Conservation (phyloP, 1,139 yeast genomes). For the Debaryomycetaceae sp. region DNA sequence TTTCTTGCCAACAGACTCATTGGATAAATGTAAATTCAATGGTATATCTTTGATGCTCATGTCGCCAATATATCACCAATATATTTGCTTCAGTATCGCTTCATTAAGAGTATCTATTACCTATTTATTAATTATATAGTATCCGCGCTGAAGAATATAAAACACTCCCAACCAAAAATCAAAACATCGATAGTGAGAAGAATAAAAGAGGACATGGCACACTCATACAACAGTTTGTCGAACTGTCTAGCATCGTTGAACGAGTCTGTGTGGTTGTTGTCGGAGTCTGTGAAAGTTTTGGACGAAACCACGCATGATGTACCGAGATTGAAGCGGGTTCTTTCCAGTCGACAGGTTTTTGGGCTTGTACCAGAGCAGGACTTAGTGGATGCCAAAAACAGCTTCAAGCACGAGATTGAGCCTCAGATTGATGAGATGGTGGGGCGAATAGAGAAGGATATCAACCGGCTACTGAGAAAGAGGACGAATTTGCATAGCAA, state of each 20-base stretch:
- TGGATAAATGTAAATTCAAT: constrained; percentile 2
- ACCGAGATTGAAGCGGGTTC: constrained; percentile 29
- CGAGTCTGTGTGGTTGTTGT: constrained; percentile 30
- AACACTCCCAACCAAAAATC: neutral
- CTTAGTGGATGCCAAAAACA: constrained; percentile 33
- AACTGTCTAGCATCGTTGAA: constrained; percentile 30
- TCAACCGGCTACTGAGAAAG: constrained; percentile 25
- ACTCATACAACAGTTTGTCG: constrained; percentile 13
- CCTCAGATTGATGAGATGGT: constrained; percentile 35
- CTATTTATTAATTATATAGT: neutral
- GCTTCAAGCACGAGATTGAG: constrained; percentile 26
- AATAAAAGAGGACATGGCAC: constrained; percentile 6
- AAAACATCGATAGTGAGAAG: neutral
- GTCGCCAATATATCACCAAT: neutral
- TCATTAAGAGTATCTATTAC: neutral
- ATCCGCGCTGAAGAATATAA: neutral
- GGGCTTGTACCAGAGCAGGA: constrained; percentile 44
- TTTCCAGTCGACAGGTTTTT: constrained; percentile 36
- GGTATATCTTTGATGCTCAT: constrained; percentile 4
- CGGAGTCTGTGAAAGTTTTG: constrained; percentile 25
- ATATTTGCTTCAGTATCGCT: neutral
- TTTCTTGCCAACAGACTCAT: neutral
- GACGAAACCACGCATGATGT: constrained; percentile 34
- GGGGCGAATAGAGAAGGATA: constrained; percentile 30
- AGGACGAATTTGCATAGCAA: constrained; percentile 27